Percentiles rank a stretch among this genome's conserved stretches.
Conservation (phyloP, 352 stramenopile genomes). For the Pythium periplocum region DNA sequence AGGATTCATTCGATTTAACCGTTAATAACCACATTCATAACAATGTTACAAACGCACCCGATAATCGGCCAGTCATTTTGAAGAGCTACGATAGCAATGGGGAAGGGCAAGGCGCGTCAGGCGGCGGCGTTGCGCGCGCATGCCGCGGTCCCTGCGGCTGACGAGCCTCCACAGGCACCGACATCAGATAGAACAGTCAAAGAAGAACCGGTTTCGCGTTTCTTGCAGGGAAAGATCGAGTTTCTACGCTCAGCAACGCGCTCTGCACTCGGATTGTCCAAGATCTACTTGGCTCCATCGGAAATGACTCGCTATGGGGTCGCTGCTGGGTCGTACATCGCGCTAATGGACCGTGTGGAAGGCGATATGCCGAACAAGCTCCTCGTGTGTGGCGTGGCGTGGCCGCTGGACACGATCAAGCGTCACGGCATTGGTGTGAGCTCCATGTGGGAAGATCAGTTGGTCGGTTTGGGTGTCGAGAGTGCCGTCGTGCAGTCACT, state of each 20-base stretch:
- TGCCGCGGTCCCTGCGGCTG: slow-evolving; percentile 7
- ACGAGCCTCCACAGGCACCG: neutral
- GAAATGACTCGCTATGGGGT: slow-evolving; percentile 42
- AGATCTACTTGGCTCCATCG: slow-evolving; percentile 58
- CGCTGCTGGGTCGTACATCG: slow-evolving; percentile 33
- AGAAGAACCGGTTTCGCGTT: slow-evolving; percentile 4
- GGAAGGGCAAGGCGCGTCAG: slow-evolving; percentile 16
- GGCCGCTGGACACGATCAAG: slow-evolving; percentile 74
- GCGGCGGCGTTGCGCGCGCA: slow-evolving; percentile 19
- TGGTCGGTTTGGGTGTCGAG: slow-evolving; percentile 18
- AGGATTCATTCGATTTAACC: no score
- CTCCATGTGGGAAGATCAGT: slow-evolving; percentile 61
- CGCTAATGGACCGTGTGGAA: slow-evolving; percentile 14
- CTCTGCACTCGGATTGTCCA: slow-evolving; percentile 49
- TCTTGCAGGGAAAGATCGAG: slow-evolving; percentile 26
- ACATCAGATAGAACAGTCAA: neutral
- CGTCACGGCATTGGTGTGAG: slow-evolving; percentile 52
- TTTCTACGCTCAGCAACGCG: slow-evolving; percentile 54
- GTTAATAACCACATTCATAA: no score
- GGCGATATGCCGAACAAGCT: slow-evolving; percentile 15
- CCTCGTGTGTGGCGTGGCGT: slow-evolving; percentile 58
- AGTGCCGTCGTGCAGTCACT: slow-evolving; percentile 23
- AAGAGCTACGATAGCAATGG: slow-evolving; percentile 3
- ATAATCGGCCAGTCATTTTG: slow-evolving; percentile 10
- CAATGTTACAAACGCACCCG: no score